Conservation (phyloP, 2,329 filamentous ascomycete species). For the Epicoccum sorghinum region DNA sequence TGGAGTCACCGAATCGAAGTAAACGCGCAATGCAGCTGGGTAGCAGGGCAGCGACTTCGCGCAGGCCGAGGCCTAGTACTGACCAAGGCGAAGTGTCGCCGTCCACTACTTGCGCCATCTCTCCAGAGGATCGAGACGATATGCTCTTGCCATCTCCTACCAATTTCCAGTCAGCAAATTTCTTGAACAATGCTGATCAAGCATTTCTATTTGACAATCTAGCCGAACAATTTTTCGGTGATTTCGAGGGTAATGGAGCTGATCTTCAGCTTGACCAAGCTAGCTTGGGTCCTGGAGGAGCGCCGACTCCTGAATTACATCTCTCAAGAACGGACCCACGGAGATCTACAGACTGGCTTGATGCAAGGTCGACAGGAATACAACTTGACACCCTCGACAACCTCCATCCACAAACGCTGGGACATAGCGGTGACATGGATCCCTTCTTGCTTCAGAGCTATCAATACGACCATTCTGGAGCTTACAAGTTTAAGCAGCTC, state of each 20-base stretch:
- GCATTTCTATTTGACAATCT: background rate
- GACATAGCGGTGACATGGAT: slow-evolving; percentile 20
- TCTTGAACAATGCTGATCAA: background rate
- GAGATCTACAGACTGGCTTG: background rate
- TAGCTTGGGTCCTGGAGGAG: too few species aligned
- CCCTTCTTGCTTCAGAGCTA: slow-evolving; percentile 17
- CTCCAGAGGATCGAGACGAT: too few species aligned
- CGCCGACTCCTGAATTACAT: too few species aligned
- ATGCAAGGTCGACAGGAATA: background rate
- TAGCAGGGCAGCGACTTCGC: background rate
- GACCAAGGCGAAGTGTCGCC: background rate
- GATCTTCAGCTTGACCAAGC: background rate
- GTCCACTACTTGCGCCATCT: background rate
- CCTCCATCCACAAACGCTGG: slow-evolving; percentile 12
- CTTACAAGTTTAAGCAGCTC: slow-evolving; percentile 18
- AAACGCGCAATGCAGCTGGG: slow-evolving; percentile 1
- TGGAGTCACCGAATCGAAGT: slow-evolving; percentile 12
- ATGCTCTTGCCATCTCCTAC: too few species aligned
- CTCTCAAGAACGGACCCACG: background rate
- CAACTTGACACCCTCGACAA: slow-evolving; percentile 2
- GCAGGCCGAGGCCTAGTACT: background rate
- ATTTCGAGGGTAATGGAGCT: background rate
- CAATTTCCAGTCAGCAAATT: too few species aligned
- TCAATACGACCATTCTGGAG: slow-evolving; percentile 7
- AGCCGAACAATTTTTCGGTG: slow-evolving; percentile 4